Evolutionary conservation across 148 eudicot species (phyloP), one percentile per base, ranked within the genome.

Genomic region (Rhododendron griersonianum): DNA sequence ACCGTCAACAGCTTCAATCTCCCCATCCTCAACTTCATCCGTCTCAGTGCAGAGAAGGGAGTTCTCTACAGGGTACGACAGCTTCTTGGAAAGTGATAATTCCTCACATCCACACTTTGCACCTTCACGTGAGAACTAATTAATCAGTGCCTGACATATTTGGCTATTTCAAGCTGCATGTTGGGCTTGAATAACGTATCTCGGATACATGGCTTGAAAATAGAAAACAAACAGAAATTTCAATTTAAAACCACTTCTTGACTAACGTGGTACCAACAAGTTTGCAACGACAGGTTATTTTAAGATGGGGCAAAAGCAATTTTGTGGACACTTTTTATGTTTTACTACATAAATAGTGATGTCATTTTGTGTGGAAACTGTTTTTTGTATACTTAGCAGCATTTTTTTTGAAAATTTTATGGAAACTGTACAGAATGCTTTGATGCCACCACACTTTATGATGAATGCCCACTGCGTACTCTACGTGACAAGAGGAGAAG

Each of bases 1-100:
- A 85, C 91, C 79, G 53, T 92, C 65, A 95, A 92, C 85, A 88
- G 94, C 92, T 87, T 61, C 78, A 92, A 90, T 44, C 92, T 96
- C 7, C 98, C 99, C n/a, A 88, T 94, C 41, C 93, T 96, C 53
- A 51, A 76, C 23, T 78, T 37, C 88, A 85, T 95, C 25, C 94
- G 81, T 25, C 92, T 96, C 69, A 94, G 98, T 81, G 96, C 93
- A 23, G 93, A 91, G 86, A 95, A 85, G 78, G 99, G 94, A 69
- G 88, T 91, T 75, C 96, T 96, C 51, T 90, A 93, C 93, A 88
- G 87, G 94, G 98, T 94, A 87, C 89, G 85, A 55, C 61, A 16
- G 18, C 16, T 55, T 55, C 61, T 16, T 55, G 19, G 5, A 13
- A 53, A 53, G 57, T 11, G 4, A 11, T 2, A 51, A 51, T 13